Percentiles rank a stretch among this genome's conserved stretches.
Evolutionary conservation across 345 rosid genomes (phyloP).

Genomic region (Gossypium turneri): DNA sequence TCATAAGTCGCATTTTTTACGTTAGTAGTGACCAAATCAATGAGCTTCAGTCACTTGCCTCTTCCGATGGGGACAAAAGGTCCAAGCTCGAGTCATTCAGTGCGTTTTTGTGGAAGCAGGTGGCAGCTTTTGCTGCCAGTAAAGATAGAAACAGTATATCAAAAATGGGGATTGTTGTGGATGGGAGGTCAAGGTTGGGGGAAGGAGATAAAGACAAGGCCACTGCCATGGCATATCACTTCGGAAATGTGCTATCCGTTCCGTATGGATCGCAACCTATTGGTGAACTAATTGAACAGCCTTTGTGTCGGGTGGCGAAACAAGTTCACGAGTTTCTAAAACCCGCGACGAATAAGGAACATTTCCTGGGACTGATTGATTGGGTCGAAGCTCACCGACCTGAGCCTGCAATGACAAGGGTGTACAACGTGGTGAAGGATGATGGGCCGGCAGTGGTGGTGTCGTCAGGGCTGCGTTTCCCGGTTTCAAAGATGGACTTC

Average conservation of each 20-base stretch:
- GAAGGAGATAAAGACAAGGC: constrained; percentile 4
- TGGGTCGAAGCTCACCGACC: constrained; percentile 43
- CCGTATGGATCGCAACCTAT: constrained; percentile 33
- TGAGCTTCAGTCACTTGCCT: constrained; percentile 36
- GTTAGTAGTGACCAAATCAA: constrained; percentile 24
- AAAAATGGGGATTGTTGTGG: constrained; percentile 57
- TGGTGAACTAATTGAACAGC: constrained; percentile 25
- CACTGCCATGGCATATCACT: constrained; percentile 27
- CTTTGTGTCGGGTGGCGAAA: constrained; percentile 41
- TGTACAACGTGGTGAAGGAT: background rate
- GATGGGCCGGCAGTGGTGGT: constrained; percentile 8
- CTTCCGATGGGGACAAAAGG: constrained; percentile 26
- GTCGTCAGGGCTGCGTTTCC: constrained; percentile 19
- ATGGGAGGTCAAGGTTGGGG: constrained; percentile 46
- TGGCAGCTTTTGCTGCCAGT: constrained; percentile 25
- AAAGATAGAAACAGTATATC: constrained; percentile 9
- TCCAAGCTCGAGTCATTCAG: constrained; percentile 53
- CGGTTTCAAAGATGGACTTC: constrained; percentile 6
- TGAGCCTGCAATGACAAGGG: background rate
- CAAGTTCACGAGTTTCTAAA: constrained; percentile 45
- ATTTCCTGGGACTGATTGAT: constrained; percentile 59
- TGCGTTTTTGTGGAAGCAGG: constrained; percentile 58
- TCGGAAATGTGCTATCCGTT: constrained; percentile 61
- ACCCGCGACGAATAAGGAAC: constrained; percentile 35
- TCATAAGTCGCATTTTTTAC: constrained; percentile 50